Percentiles rank a stretch among this genome's conserved stretches.
Evolutionary conservation across 2,329 filamentous ascomycete species (phyloP).

Genomic region (Lasiodiplodia theobromae): DNA sequence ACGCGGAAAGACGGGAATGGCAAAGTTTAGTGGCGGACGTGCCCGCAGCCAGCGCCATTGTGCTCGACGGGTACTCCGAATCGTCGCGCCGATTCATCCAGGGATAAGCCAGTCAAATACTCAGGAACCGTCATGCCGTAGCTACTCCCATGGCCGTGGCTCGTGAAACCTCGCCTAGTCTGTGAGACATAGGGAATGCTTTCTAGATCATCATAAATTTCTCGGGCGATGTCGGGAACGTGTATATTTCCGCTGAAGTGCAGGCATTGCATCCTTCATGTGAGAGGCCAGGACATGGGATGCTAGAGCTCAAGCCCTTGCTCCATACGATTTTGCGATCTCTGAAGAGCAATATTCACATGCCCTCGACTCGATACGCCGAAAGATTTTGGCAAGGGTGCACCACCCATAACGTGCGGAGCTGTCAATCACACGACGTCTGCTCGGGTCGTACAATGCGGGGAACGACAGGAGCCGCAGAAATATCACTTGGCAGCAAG

Average conservation of each 20-base stretch:
- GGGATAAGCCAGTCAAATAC: conserved; percentile 4
- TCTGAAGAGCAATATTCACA: neutral
- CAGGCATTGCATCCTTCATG: neutral
- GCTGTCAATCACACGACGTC: conserved; percentile 16
- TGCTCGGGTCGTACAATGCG: neutral
- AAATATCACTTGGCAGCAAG: neutral
- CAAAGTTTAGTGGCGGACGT: neutral
- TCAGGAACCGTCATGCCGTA: neutral
- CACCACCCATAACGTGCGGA: neutral
- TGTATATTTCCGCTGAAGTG: neutral
- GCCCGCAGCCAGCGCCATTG: neutral
- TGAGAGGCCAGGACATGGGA: neutral
- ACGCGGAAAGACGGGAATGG: neutral
- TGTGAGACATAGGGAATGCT: neutral
- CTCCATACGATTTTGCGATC: neutral
- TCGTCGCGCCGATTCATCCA: neutral
- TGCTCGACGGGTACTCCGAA: neutral
- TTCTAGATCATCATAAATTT: conserved; percentile 4
- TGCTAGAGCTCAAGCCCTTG: neutral
- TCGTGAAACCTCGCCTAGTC: neutral
- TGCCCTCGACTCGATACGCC: neutral
- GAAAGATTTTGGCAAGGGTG: neutral
- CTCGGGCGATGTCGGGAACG: conserved; percentile 7
- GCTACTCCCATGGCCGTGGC: neutral
- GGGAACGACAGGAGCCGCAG: conserved; percentile 16